Base-by-base conservation (phyloP, 345 rosid genomes). In the Mangifera indica region DNA sequence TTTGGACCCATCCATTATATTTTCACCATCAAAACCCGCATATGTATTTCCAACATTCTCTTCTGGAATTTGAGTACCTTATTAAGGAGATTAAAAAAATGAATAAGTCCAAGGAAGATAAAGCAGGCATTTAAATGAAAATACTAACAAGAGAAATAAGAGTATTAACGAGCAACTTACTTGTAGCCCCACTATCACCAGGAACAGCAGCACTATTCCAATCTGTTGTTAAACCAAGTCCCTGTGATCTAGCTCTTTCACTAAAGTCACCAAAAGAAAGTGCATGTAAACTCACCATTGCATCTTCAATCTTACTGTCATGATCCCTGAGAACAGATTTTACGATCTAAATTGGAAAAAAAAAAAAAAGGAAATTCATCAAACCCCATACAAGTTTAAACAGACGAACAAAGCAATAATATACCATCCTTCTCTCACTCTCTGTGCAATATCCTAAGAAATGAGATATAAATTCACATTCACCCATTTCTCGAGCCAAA, bases 241-340 rank as follows among this genome's bases (percentile, higher is more conserved):
- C 65, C 60, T 70, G 73, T 42, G 52, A 49, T 46, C 67, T 55
- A 60, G 59, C 69, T 56, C 76, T 77, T 65, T 75, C 66, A 45
- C 37, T 25, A 29, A 21, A 62, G 60, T 63, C 52, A 57, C 71
- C 7, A 3, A 73, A 74, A 1, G 81, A 72, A 67, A 80, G 76
- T n/a, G 66, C 63, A 26, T 42, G 67, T n/a, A 86, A 74, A 18
- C 83, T 67, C 70, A 76, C 81, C 4, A 72, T 79, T 45, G 89
- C 86, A 70, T 81, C 84, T 65, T 86, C 89, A 67, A 80, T 71
- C 70, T 69, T 81, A 24, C 84, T 78, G 51, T 78, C 78, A 70
- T 78, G 81, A 68, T 80, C 55, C 44, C 80, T 72, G 11, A 79
- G 55, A 67, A 77, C 77, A 4, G 71, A 73, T 46, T 72, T 70